A percentile compares a stretch with the other conserved stretches of the same genome.
Conservation (phyloP, 306 rosid genomes). For the Arachis hypogaea region DNA sequence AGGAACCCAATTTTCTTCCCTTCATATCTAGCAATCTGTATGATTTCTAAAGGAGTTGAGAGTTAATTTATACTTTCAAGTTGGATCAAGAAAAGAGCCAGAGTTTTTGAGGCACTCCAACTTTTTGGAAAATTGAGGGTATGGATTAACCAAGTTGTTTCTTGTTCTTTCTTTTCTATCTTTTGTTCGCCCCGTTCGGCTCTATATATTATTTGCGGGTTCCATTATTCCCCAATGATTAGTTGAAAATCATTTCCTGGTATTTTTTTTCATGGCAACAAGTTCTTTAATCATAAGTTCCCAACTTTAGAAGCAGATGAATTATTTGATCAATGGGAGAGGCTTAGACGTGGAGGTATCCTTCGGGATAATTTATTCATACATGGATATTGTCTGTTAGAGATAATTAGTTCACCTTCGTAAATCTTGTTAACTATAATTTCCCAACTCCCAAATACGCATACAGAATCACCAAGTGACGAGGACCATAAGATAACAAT, state of each 20-base stretch:
- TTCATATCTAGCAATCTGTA: conserved; percentile 36
- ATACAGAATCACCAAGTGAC: too few species aligned
- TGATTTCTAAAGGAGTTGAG: conserved; percentile 36
- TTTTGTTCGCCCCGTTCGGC: background rate
- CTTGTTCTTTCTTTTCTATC: conserved; percentile 8
- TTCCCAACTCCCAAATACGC: too few species aligned
- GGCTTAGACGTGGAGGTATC: background rate
- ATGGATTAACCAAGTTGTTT: conserved; percentile 39
- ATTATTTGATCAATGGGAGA: too few species aligned
- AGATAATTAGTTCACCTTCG: background rate
- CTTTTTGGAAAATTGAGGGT: conserved; percentile 47
- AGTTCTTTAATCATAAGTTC: background rate
- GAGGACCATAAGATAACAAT: too few species aligned
- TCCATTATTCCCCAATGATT: too few species aligned
- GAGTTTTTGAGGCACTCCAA: conserved; percentile 71
- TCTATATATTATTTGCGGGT: background rate
- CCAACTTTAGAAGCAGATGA: background rate
- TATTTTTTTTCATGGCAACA: background rate
- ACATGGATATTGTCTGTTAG: background rate
- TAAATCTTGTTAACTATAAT: background rate
- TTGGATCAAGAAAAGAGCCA: conserved; percentile 60
- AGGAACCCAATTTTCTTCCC: conserved; percentile 27
- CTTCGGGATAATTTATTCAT: background rate
- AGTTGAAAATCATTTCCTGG: too few species aligned
- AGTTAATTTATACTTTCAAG: conserved; percentile 43